These are phyloP conservation scores for Aureobasidium vineae DNA, from an alignment of 2,329 filamentous ascomycete species.

Conservation along the genomic window DNA sequence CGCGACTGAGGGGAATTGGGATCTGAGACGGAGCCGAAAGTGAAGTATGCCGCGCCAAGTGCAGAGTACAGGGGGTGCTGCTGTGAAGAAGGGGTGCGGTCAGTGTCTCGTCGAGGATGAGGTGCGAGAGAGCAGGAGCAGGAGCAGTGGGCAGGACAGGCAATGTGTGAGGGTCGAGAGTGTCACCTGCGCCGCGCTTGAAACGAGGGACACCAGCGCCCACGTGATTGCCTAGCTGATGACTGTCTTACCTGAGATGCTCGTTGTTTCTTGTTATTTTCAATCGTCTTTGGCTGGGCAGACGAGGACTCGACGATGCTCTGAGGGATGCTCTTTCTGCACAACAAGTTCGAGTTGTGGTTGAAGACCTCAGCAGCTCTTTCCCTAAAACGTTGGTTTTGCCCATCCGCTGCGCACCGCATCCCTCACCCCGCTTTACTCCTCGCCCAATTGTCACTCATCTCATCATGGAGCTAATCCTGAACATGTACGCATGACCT, in stretches of 20 bases:
- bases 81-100: constrained; percentile 2
- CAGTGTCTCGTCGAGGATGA: constrained; percentile 1
- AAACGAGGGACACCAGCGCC: constrained; percentile 7
- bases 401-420: constrained; percentile 23
- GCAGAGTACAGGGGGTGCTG: neutral
- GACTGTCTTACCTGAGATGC: constrained; percentile 14
- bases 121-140: neutral
- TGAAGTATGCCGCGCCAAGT: neutral
- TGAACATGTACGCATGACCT: constrained; percentile 19
- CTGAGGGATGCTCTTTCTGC: constrained; percentile 6
- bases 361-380: constrained; percentile 16
- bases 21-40: neutral
- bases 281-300: neutral
- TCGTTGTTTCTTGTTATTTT: neutral
- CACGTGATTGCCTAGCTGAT: constrained; percentile 14
- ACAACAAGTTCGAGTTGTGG: neutral
- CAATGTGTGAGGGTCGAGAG: constrained; percentile 18
- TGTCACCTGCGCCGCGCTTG: constrained; percentile 20
- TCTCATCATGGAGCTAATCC: constrained; percentile 24
- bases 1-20: constrained; percentile 10
- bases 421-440: constrained; percentile 23
- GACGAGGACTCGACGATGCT: constrained; percentile 5
- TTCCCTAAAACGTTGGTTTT: constrained; percentile 21
- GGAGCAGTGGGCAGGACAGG: constrained; percentile 13
- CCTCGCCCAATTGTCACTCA: constrained; percentile 20